These are phyloP conservation scores for Apiotrichum domesticum DNA, from an alignment of 1,284 basidiomycete genomes.

Conservation along the genomic window DNA sequence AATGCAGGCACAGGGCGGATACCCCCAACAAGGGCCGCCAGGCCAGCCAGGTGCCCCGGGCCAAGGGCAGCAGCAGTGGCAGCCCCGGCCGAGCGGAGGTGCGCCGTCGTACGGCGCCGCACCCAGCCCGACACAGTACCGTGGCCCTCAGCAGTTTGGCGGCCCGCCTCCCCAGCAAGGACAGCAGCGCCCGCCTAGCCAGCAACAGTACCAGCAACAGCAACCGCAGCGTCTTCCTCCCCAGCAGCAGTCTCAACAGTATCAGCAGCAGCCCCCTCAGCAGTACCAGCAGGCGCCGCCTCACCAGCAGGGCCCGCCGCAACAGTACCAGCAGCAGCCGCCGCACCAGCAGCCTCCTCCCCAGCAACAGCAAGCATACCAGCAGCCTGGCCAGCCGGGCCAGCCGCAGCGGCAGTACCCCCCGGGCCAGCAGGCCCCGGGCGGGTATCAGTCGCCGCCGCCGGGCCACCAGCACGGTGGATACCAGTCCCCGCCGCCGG, in stretches of 20 bases:
- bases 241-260: conserved; percentile 10
- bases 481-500: neutral
- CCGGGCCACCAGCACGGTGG: neutral
- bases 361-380: conserved; percentile 6
- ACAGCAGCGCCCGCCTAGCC: conserved; percentile 12
- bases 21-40: conserved; percentile 8
- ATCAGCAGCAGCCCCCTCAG: conserved; percentile 15
- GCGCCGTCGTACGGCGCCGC: neutral
- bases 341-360: conserved; percentile 4
- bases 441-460: conserved; percentile 16
- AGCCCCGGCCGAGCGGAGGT: conserved; percentile 1
- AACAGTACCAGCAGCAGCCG: neutral
- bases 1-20: neutral
- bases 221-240: neutral
- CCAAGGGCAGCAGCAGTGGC: conserved; percentile 1
- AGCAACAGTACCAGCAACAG: conserved; percentile 1
- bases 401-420: neutral
- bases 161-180: conserved; percentile 9
- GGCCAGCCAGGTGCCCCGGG: conserved; percentile 14
- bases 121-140: conserved; percentile 3
- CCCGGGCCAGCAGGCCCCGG: conserved; percentile 7
- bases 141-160: conserved; percentile 2
- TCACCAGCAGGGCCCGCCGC: neutral
- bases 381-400: neutral
- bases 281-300: conserved; percentile 3